Evolutionary conservation across 345 rosid genomes (phyloP), one percentile per base, ranked within the genome.

Genomic region (Fremontodendron californicum): DNA sequence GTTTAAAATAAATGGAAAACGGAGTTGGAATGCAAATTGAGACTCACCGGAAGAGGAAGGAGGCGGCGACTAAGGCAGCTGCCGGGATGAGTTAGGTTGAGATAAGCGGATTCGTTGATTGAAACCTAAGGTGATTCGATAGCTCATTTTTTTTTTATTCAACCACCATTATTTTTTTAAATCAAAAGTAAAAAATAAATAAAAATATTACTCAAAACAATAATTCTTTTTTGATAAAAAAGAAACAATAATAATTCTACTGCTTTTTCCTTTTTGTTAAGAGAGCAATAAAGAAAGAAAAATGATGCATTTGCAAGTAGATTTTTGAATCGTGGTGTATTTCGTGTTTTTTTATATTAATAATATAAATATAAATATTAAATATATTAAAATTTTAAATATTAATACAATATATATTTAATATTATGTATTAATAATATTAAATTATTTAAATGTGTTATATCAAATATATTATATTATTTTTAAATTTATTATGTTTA

Each of bases 21-120:
- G 8, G 0, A 37, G 9, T 33, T 52, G 54, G 5, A 25, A 19
- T 3, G 11, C 25, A 31, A 60, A 13, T 27, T n/a, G 43, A 37
- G 25, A 77, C 74, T 77, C 79, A 42, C 79, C 65, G 25, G 42
- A 42, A 39, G 5, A 57, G 9, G 29, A 35, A 37, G 62, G 21
- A 29, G 1, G 19, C 65, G 40, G 39, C 40, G 65, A 61, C n/a
- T 5, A 51, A 1, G 23, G 23, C 35, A 67, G 67, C 48, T 5
- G 74, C 45, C 74, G 67, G 67, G 55, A 69, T 23, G 63, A 39
- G 74, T 57, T 68, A 40, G 0, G 43, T 63, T 33, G 71, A 77
- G 35, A 18, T 19, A 43, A 43, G 43, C 15, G n/a, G 79, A 52
- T 15, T 52, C n/a, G 16, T 62, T 63, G 61, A 63, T 75, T 4